A percentile compares a stretch with the other conserved stretches of the same genome.
These are phyloP conservation scores for Verticillium klebahnii DNA, from an alignment of 2,329 filamentous ascomycete species.

Conservation along the genomic window DNA sequence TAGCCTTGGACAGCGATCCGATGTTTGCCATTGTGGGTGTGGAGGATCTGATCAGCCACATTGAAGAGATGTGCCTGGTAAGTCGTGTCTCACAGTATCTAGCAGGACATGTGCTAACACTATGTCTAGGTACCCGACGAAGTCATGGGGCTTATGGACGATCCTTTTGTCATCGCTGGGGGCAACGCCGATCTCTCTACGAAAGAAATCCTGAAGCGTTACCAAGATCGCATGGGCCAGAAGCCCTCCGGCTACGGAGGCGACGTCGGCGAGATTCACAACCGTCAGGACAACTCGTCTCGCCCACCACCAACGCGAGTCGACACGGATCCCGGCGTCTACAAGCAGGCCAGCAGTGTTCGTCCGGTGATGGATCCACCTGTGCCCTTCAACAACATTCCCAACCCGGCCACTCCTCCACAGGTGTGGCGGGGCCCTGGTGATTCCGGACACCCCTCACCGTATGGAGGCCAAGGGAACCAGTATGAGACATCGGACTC, in stretches of 20 bases:
- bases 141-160: conserved; percentile 78
- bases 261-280: conserved; percentile 53
- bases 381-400: conserved; percentile 28
- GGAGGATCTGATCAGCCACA: conserved; percentile 83
- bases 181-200: conserved; percentile 85
- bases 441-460: conserved; percentile 35
- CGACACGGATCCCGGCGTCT: conserved; percentile 81
- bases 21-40: conserved; percentile 93
- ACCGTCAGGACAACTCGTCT: conserved; percentile 53
- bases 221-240: conserved; percentile 68
- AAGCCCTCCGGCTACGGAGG: conserved; percentile 45
- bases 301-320: conserved; percentile 58
- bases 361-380: conserved; percentile 67
- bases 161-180: conserved; percentile 64
- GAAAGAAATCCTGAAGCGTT: conserved; percentile 93
- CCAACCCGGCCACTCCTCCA: conserved; percentile 44
- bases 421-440: conserved; percentile 44
- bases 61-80: conserved; percentile 97
- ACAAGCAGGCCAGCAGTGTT: conserved; percentile 80
- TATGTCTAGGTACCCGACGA: conserved; percentile 78
- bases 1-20: conserved; percentile 75
- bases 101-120: conserved; percentile 10
- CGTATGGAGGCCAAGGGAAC: conserved; percentile 33
- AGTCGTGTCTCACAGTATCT: conserved; percentile 28
- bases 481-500: conserved; percentile 25